These are phyloP conservation scores for Entomortierella chlamydospora DNA, from an alignment of 192 early-diverging fungal species.

Conservation along the genomic window DNA sequence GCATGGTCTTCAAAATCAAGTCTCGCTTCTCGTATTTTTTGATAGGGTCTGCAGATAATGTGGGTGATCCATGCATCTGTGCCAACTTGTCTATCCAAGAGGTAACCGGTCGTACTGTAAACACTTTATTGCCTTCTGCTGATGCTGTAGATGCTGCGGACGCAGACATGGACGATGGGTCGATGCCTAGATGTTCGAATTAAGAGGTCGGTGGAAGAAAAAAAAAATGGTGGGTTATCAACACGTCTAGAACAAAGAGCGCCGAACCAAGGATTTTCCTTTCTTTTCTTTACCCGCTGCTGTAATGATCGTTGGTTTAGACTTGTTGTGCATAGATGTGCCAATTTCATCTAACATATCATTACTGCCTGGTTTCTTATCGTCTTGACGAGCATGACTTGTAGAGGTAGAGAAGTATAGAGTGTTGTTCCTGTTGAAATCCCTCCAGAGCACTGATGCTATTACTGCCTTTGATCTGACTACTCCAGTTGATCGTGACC, in stretches of 20 bases:
- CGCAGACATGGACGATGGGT: not conserved
- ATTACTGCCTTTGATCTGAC: not conserved
- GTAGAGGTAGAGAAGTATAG: constrained; percentile 18
- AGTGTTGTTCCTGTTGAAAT: constrained; percentile 21
- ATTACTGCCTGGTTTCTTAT: constrained; percentile 4
- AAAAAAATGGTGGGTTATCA: too few relatives aligned
- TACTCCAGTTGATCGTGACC: too few relatives aligned
- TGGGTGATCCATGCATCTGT: constrained; percentile 33
- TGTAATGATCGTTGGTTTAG: constrained; percentile 19
- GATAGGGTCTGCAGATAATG: constrained; percentile 1
- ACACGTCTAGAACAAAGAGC: not conserved
- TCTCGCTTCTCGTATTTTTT: constrained; percentile 25
- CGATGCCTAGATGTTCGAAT: too few relatives aligned
- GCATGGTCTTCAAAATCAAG: constrained; percentile 69
- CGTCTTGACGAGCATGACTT: not conserved
- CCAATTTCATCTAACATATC: constrained; percentile 22
- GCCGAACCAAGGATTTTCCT: not conserved
- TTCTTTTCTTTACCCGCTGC: constrained; percentile 13
- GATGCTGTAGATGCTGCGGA: not conserved
- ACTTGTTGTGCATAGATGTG: not conserved
- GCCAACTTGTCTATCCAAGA: constrained; percentile 54
- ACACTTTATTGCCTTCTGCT: constrained; percentile 18
- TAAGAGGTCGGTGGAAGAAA: too few relatives aligned
- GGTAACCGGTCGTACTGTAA: constrained; percentile 36
- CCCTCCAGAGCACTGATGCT: not conserved